Percentiles rank a stretch among this genome's conserved stretches.
Conservation (phyloP, 2,329 filamentous ascomycete species). For the Verticillium albo-atrum region DNA sequence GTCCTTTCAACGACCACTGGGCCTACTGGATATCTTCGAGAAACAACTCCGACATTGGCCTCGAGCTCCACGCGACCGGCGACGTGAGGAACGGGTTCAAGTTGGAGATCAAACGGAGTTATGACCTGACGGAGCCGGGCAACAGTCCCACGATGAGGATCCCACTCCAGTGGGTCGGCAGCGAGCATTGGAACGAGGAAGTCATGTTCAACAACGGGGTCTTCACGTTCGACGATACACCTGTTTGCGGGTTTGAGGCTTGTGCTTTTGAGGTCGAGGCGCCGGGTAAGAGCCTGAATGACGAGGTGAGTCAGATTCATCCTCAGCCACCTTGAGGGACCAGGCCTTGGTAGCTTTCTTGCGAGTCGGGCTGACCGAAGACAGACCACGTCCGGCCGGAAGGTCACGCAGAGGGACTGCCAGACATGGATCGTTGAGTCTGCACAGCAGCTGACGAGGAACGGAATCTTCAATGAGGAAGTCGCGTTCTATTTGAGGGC, state of each 20-base stretch:
- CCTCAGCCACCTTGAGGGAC: background rate
- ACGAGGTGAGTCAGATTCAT: background rate
- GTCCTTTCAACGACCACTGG: constrained; percentile 30
- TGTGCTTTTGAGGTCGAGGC: constrained; percentile 11
- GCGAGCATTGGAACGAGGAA: constrained; percentile 15
- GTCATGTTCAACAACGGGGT: constrained; percentile 20
- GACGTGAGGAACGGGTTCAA: constrained; percentile 24
- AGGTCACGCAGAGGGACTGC: constrained; percentile 24
- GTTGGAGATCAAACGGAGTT: constrained; percentile 22
- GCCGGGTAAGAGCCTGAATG: constrained; percentile 13
- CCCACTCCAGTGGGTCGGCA: constrained; percentile 24
- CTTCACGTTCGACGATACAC: constrained; percentile 12
- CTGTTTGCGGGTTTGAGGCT: constrained; percentile 21
- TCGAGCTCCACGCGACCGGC: constrained; percentile 23
- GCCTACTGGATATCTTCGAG: constrained; percentile 22
- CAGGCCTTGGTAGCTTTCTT: background rate
- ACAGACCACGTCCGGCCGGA: constrained; percentile 8
- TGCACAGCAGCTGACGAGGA: constrained; percentile 20
- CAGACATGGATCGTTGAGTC: constrained; percentile 31
- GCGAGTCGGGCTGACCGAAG: background rate
- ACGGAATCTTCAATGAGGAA: constrained; percentile 18
- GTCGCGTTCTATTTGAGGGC: constrained; percentile 19
- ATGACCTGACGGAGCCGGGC: constrained; percentile 12
- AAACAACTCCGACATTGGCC: constrained; percentile 14
- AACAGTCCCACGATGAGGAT: constrained; percentile 16